phyloP scores from a whole-genome alignment of 1,284 basidiomycete genomes.

The Sporisorium graminicola region DNA sequence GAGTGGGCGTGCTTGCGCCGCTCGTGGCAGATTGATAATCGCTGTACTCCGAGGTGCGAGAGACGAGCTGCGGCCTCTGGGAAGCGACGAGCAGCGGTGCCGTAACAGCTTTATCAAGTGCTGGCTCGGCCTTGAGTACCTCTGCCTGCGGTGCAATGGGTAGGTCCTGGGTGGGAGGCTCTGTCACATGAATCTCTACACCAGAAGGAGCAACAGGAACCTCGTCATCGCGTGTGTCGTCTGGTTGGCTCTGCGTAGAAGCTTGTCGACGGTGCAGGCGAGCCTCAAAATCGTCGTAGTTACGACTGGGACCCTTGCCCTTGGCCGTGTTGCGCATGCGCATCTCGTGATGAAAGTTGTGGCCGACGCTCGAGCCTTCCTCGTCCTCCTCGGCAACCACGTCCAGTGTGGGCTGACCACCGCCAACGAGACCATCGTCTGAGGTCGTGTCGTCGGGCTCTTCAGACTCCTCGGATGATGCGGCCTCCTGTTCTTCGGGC shows the following conservation, averaged over 20 bases:
- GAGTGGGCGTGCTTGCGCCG: slow-evolving; percentile 37
- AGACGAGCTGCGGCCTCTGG: slow-evolving; percentile 25
- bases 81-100: slow-evolving; percentile 5
- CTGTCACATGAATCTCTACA: slow-evolving; percentile 26
- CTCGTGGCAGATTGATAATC: slow-evolving; percentile 47
- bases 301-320: slow-evolving; percentile 34
- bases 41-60: slow-evolving; percentile 33
- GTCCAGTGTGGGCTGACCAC: slow-evolving; percentile 45
- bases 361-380: slow-evolving; percentile 48
- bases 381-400: slow-evolving; percentile 61
- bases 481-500: slow-evolving; percentile 16
- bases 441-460: slow-evolving; percentile 25
- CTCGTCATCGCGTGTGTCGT: background rate
- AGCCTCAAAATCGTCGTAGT: slow-evolving; percentile 36
- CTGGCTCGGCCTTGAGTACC: background rate
- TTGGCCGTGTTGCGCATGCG: slow-evolving; percentile 31
- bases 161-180: slow-evolving; percentile 5
- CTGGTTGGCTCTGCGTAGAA: slow-evolving; percentile 24
- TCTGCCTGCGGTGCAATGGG: background rate
- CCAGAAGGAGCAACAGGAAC: slow-evolving; percentile 17
- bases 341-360: slow-evolving; percentile 52
- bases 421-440: slow-evolving; percentile 37
- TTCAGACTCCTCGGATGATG: slow-evolving; percentile 30
- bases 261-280: slow-evolving; percentile 34
- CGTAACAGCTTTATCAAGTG: slow-evolving; percentile 4